phyloP scores from a whole-genome alignment of 2,329 filamentous ascomycete species.

The Pseudocercospora fuligena region DNA sequence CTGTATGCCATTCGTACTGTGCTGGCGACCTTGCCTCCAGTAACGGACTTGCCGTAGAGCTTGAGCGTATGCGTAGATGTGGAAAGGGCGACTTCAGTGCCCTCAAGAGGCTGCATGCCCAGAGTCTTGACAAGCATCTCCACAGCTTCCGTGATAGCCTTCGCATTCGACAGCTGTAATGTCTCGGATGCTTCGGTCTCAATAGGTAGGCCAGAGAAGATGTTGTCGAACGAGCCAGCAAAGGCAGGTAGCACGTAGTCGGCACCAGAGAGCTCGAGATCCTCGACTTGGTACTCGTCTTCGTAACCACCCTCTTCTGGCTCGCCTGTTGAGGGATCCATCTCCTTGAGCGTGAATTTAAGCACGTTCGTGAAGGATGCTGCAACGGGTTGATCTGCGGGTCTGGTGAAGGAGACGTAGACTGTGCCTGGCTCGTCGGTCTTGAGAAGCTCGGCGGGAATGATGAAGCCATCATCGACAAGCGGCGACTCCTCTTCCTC shows the following conservation, averaged over 20 bases:
- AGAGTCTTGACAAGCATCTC: slow-evolving; percentile 86
- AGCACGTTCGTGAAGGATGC: slow-evolving; percentile 88
- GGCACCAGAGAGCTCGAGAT: slow-evolving; percentile 86
- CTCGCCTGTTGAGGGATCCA: slow-evolving; percentile 91
- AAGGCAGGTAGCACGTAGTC: slow-evolving; percentile 95
- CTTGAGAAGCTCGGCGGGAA: slow-evolving; percentile 79
- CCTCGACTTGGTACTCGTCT: slow-evolving; percentile 95
- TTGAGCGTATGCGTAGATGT: slow-evolving; percentile 93
- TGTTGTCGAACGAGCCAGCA: slow-evolving; percentile 90
- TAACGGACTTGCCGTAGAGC: slow-evolving; percentile 92
- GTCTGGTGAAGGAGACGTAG: slow-evolving; percentile 92
- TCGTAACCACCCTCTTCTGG: slow-evolving; percentile 93
- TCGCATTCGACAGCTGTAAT: slow-evolving; percentile 81
- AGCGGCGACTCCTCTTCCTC: slow-evolving; percentile 81
- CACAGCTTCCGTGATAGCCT: slow-evolving; percentile 94
- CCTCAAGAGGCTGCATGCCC: slow-evolving; percentile 90
- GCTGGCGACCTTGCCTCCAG: slow-evolving; percentile 84
- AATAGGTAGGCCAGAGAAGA: slow-evolving; percentile 79
- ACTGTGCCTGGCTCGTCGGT: slow-evolving; percentile 90
- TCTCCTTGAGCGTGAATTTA: slow-evolving; percentile 97
- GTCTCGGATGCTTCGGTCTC: slow-evolving; percentile 91
- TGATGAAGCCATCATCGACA: slow-evolving; percentile 83
- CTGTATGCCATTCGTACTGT: slow-evolving; percentile 92
- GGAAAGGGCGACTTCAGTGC: slow-evolving; percentile 86
- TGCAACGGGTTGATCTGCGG: slow-evolving; percentile 74